Percentiles rank a stretch among this genome's conserved stretches.
phyloP scores from a whole-genome alignment of 2,329 filamentous ascomycete genomes.

The Emydomyces testavorans region DNA sequence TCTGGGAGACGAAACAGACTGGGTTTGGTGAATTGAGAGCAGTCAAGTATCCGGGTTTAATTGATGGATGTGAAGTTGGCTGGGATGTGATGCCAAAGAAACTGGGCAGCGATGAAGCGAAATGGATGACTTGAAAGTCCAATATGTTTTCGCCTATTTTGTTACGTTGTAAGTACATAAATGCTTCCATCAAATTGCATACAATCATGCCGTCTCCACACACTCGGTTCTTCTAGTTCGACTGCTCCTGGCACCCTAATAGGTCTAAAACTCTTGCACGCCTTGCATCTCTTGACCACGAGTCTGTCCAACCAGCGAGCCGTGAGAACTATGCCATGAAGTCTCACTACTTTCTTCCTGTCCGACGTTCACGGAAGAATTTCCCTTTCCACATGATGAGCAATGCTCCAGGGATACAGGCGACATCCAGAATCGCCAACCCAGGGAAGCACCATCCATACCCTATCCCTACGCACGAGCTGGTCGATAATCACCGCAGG shows the following conservation, averaged over 20 bases:
- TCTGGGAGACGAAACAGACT: conserved; percentile 37
- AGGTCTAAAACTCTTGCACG: too few species aligned
- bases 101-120: conserved; percentile 35
- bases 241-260: too few species aligned
- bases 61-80: conserved; percentile 38
- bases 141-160: too few species aligned
- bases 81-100: conserved; percentile 44
- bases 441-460: background rate
- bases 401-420: background rate
- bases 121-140: conserved; percentile 4
- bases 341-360: too few species aligned
- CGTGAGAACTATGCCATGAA: too few species aligned
- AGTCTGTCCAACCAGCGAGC: too few species aligned
- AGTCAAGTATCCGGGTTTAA: conserved; percentile 38
- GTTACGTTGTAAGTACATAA: too few species aligned
- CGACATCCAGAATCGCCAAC: background rate
- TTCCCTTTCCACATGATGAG: background rate
- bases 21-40: conserved; percentile 40
- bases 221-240: too few species aligned
- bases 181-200: too few species aligned
- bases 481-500: background rate
- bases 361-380: background rate
- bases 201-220: too few species aligned
- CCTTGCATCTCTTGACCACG: too few species aligned
- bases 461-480: background rate